These are phyloP conservation scores for Rhododendron ferrugineum DNA, from an alignment of 148 eudicot genomes.

Conservation along the genomic window DNA sequence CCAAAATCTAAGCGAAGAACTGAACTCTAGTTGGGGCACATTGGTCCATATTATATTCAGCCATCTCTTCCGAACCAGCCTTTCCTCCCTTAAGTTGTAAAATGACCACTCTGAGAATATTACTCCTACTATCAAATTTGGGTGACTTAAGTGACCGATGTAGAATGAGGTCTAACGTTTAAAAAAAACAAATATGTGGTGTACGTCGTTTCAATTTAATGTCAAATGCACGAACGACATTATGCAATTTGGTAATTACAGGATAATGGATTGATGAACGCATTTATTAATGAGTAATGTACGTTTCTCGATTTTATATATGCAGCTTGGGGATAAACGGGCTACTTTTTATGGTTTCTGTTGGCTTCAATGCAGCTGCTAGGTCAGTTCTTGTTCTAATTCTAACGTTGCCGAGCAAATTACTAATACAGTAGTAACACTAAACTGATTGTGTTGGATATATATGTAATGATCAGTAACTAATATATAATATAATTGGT, in stretches of 20 bases:
- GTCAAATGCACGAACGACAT: not conserved
- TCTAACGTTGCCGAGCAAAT: not conserved
- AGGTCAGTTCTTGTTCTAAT: slow-evolving; percentile 7
- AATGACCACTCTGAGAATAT: too few species aligned
- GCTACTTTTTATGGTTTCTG: slow-evolving; percentile 21
- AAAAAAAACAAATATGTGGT: too few species aligned
- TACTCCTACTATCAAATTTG: too few species aligned
- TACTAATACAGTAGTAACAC: not conserved
- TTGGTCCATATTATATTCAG: too few species aligned
- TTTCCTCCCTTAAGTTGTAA: too few species aligned
- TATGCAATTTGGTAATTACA: not conserved
- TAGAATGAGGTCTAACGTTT: too few species aligned
- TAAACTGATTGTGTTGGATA: not conserved
- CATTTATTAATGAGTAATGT: not conserved
- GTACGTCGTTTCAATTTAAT: too few species aligned
- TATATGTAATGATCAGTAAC: not conserved
- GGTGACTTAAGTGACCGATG: too few species aligned
- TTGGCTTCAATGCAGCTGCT: slow-evolving; percentile 33
- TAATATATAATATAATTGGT: too few species aligned
- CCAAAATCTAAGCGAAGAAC: not conserved
- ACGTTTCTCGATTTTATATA: not conserved
- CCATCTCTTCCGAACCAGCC: too few species aligned
- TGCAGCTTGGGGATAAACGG: slow-evolving; percentile 23
- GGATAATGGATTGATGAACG: not conserved
- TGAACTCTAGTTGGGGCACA: too few species aligned